phyloP scores from a whole-genome alignment of 2,329 filamentous ascomycete genomes.

The Pseudogymnoascus sp. region DNA sequence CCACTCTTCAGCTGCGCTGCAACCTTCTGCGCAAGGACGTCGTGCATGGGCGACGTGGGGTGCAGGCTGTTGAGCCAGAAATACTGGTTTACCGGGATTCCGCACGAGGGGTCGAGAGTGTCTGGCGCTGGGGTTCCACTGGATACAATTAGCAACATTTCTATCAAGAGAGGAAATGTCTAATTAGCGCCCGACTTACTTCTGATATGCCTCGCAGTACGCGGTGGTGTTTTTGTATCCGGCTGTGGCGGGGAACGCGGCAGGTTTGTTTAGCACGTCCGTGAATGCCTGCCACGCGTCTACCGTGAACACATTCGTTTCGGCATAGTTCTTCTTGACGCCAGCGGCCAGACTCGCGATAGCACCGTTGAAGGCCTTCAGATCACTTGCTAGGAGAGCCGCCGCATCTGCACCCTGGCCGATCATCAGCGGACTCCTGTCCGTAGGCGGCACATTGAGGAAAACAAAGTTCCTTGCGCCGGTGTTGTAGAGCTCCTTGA shows the following conservation, averaged over 20 bases:
- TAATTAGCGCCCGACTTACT: conserved; percentile 33
- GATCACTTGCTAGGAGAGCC: conserved; percentile 35
- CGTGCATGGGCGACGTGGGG: conserved; percentile 57
- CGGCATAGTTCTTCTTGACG: conserved; percentile 29
- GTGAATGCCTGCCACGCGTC: conserved; percentile 46
- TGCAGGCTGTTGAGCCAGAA: conserved; percentile 59
- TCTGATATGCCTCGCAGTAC: conserved; percentile 48
- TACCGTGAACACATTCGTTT: conserved; percentile 45
- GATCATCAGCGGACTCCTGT: conserved; percentile 44
- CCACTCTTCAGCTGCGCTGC: conserved; percentile 33
- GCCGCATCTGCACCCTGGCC: conserved; percentile 32
- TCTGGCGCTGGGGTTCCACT: conserved; percentile 40
- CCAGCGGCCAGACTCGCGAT: conserved; percentile 34
- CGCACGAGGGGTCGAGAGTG: conserved; percentile 40
- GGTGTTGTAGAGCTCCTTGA: conserved; percentile 41
- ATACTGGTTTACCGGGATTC: conserved; percentile 52
- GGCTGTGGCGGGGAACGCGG: conserved; percentile 42
- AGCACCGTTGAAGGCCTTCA: conserved; percentile 45
- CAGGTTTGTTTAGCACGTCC: conserved; percentile 45
- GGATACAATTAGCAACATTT: conserved; percentile 12
- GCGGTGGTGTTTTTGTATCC: conserved; percentile 47
- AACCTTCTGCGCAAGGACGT: conserved; percentile 47
- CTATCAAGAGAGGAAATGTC: neutral
- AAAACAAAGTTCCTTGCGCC: conserved; percentile 54
- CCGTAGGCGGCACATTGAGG: conserved; percentile 51